Evolutionary conservation across 352 stramenopile genomes (phyloP).

Genomic region (Phytophthora ramorum): DNA sequence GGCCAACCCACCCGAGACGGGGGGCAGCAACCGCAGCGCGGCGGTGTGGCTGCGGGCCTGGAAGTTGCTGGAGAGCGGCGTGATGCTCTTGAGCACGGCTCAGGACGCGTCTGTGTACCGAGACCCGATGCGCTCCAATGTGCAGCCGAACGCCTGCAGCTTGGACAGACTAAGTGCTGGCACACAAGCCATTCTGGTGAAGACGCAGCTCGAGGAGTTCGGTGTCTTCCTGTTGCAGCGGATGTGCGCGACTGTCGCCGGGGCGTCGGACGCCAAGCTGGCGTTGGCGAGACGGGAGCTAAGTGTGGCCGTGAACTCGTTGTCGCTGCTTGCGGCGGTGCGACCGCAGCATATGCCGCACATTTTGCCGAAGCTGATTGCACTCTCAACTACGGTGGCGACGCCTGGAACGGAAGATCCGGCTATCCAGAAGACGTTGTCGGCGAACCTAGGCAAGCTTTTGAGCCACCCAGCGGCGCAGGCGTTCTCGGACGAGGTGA

Average conservation of each 20-base stretch:
- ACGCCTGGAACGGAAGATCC: constrained; percentile 38
- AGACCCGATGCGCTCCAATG: constrained; percentile 76
- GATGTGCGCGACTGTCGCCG: constrained; percentile 45
- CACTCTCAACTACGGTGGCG: constrained; percentile 40
- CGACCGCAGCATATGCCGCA: constrained; percentile 64
- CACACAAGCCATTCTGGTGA: constrained; percentile 42
- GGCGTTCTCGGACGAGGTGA: constrained; percentile 74
- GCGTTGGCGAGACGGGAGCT: constrained; percentile 54
- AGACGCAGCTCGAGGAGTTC: constrained; percentile 44
- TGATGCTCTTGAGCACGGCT: constrained; percentile 62
- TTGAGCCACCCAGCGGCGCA: constrained; percentile 67
- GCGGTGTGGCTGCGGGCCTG: constrained; percentile 64
- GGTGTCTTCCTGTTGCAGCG: constrained; percentile 49
- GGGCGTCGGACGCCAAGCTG: constrained; percentile 19
- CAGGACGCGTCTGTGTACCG: constrained; percentile 70
- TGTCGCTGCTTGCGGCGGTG: constrained; percentile 65
- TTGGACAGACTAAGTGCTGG: constrained; percentile 51
- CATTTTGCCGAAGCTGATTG: constrained; percentile 59
- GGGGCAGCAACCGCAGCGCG: constrained; percentile 58
- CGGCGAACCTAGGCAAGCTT: constrained; percentile 76
- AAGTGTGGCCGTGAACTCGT: constrained; percentile 72
- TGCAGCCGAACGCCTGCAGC: constrained; percentile 72
- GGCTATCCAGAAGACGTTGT: constrained; percentile 65
- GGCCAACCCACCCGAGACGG: constrained; percentile 33
- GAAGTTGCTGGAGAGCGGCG: constrained; percentile 64